Evolutionary conservation across 257 asterid genomes (phyloP).

Genomic region (Orobanche coerulescens): DNA sequence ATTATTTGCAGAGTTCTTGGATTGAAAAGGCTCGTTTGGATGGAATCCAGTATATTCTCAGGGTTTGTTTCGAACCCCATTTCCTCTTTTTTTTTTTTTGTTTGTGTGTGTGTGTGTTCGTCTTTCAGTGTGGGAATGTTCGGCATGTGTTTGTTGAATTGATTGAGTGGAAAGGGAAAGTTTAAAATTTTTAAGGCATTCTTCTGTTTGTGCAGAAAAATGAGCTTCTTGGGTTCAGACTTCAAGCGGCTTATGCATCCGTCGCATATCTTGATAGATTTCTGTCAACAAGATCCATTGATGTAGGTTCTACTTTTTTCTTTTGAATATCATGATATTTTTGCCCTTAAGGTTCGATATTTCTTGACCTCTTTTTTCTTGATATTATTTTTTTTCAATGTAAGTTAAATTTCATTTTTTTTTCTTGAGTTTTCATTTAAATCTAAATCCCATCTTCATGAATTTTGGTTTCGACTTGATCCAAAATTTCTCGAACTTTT

Average conservation of each 20-base stretch:
- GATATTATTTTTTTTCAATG: background rate
- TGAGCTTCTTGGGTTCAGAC: conserved; percentile 33
- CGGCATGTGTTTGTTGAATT: background rate
- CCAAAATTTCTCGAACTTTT: background rate
- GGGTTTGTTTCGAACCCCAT: conserved; percentile 22
- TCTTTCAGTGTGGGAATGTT: background rate
- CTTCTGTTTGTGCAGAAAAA: conserved; percentile 27
- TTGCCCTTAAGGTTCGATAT: background rate
- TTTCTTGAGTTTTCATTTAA: background rate
- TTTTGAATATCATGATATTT: too few species aligned
- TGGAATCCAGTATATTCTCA: conserved; percentile 45
- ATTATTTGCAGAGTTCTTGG: conserved; percentile 22
- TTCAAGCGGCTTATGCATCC: conserved; percentile 45
- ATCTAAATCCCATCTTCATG: too few species aligned
- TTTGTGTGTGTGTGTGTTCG: background rate
- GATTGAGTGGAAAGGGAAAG: background rate
- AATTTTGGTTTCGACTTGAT: too few species aligned
- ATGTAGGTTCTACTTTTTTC: conserved; percentile 26
- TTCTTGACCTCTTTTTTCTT: background rate
- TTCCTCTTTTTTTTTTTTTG: background rate
- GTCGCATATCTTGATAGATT: conserved; percentile 46
- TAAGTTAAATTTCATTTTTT: background rate
- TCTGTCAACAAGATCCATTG: conserved; percentile 39
- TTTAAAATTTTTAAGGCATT: background rate
- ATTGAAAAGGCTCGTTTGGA: conserved; percentile 37